These are phyloP conservation scores for Neofusicoccum laricinum DNA, from an alignment of 2,329 filamentous ascomycete genomes.

Conservation along the genomic window DNA sequence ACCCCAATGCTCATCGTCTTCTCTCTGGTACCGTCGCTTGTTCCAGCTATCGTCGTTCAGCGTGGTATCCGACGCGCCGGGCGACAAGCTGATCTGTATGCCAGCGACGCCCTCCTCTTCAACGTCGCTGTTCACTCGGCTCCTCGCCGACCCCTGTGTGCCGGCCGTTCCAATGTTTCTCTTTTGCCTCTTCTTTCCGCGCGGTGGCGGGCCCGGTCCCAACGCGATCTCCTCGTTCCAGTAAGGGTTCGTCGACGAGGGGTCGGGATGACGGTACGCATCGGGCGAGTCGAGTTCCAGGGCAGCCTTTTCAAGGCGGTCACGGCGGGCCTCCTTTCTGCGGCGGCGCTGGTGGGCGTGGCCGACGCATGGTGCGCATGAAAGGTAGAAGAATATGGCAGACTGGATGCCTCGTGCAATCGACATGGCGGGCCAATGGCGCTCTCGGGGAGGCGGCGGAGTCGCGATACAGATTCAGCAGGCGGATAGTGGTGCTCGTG, in stretches of 20 bases:
- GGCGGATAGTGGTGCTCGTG: background rate
- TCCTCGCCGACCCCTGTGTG: conserved; percentile 47
- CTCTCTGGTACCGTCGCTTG: conserved; percentile 73
- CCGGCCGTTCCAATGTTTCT: conserved; percentile 59
- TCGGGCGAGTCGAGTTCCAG: conserved; percentile 68
- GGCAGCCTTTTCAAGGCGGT: conserved; percentile 63
- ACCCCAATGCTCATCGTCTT: conserved; percentile 86
- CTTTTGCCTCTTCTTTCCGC: conserved; percentile 57
- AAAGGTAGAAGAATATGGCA: conserved; percentile 72
- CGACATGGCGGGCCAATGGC: conserved; percentile 28
- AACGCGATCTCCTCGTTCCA: conserved; percentile 85
- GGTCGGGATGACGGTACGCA: conserved; percentile 73
- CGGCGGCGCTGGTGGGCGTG: conserved; percentile 67
- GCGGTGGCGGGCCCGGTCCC: conserved; percentile 70
- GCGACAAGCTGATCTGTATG: conserved; percentile 21
- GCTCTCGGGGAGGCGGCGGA: background rate
- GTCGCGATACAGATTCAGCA: background rate
- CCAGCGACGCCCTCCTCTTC: conserved; percentile 17
- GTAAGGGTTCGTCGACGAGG: conserved; percentile 82
- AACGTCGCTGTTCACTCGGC: conserved; percentile 40
- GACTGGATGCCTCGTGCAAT: conserved; percentile 61
- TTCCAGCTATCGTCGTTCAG: conserved; percentile 63
- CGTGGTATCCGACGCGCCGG: conserved; percentile 29
- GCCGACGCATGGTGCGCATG: conserved; percentile 75
- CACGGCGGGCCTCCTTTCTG: conserved; percentile 66